Evolutionary conservation across 2,329 filamentous ascomycete species (phyloP), one percentile per base, ranked within the genome.

Genomic region (Aplosporella prunicola): DNA sequence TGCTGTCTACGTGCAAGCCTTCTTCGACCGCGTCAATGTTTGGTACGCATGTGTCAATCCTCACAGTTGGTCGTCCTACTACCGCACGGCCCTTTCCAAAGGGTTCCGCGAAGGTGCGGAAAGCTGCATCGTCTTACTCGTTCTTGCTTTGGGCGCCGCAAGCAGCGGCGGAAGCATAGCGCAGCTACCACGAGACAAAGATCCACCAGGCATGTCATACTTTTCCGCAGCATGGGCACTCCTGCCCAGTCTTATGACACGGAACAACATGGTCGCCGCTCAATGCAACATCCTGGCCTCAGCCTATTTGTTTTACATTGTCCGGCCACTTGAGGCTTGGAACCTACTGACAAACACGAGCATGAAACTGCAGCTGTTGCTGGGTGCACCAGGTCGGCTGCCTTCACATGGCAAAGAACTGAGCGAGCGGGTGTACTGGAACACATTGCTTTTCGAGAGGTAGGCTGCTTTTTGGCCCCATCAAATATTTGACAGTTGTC

Each of bases 31-130:
- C 27, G 84, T 87, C 42, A 89, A 89, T 46, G 71, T 87, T 3
- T 89, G 84, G 80, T 89, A 89, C 51, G 83, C 84, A 8, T 86
- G 82, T 48, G 82, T 91, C 22, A 88, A 87, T 53, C 83, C 83
- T 1, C 83, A 83, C 56, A 82, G 78, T 2, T 91, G 84, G 83
- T 69, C 74, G 27, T 76, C 71, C 42, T 80, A 86, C 53, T 88
- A 88, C 53, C 75, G 78, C 18, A 80, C 72, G 4, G 84, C 84
- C 0, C 68, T 87, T 5, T 80, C 80, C 2, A 80, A 80, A 46
- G 78, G 80, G 1, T 88, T 89, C 47, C 73, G 80, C 24, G 80
- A 86, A 48, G 83, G 84, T 1, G 77, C 82, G 0, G 83, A 89
- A 51, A 88, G 82, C 53, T 91, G 84, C 50, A 80, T 89, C 45